Evolutionary conservation across 208 protist genomes (phyloP).

Genomic region (Trypanosoma brucei): DNA sequence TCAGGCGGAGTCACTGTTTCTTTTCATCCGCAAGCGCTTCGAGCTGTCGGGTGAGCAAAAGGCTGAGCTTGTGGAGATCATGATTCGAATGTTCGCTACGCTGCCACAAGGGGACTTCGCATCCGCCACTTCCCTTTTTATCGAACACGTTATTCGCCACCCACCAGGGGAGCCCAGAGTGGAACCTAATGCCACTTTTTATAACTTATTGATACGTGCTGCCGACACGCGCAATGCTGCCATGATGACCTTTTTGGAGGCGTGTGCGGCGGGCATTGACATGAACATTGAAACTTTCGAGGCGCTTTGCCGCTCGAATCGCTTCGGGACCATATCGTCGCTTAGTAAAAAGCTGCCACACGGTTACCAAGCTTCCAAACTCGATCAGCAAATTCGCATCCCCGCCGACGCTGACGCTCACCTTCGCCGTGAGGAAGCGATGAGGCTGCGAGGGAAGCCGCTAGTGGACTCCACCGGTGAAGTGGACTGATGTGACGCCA

Average conservation of each 20-base stretch:
- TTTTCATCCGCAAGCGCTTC: conserved; percentile 69
- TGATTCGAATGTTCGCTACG: conserved; percentile 86
- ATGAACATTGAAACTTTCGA: conserved; percentile 67
- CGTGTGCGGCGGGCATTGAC: conserved; percentile 59
- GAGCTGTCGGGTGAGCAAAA: conserved; percentile 38
- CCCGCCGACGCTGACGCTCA: conserved; percentile 78
- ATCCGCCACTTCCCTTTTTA: conserved; percentile 56
- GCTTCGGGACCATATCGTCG: conserved; percentile 35
- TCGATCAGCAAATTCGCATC: conserved; percentile 75
- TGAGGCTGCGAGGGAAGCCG: conserved; percentile 58
- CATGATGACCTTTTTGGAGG: conserved; percentile 86
- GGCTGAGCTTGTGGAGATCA: conserved; percentile 79
- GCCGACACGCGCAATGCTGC: conserved; percentile 75
- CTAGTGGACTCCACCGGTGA: conserved; percentile 78
- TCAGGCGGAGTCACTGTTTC: conserved; percentile 71
- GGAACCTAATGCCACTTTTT: conserved; percentile 37
- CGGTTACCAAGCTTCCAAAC: conserved; percentile 61
- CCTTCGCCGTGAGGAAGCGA: conserved; percentile 75
- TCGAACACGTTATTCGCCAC: conserved; percentile 58
- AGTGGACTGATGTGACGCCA: conserved; percentile 14
- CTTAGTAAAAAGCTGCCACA: conserved; percentile 73
- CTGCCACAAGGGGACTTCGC: conserved; percentile 62
- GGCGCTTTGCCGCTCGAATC: conserved; percentile 39
- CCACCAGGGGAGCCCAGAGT: conserved; percentile 49
- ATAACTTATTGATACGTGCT: conserved; percentile 62